Evolutionary conservation across 2,329 filamentous ascomycete species (phyloP).

Genomic region (Cladosporium oxysporum): DNA sequence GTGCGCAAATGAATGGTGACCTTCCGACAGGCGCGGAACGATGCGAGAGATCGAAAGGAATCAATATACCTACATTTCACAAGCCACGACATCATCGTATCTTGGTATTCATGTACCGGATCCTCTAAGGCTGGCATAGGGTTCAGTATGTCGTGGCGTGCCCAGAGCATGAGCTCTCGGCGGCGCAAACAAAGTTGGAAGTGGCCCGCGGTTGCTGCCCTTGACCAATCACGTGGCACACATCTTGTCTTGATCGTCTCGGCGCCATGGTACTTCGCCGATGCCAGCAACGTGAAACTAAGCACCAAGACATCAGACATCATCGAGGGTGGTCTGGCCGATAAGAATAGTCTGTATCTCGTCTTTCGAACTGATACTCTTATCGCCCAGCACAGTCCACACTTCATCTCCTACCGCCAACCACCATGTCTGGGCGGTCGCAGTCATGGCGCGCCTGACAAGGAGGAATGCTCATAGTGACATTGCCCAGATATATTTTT

Average conservation of each 20-base stretch:
- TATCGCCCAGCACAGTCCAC: background rate
- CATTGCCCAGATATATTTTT: no score
- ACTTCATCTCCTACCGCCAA: background rate
- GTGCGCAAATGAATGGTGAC: background rate
- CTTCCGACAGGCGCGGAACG: background rate
- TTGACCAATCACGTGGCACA: background rate
- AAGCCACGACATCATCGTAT: slow-evolving; percentile 12
- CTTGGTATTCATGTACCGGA: background rate
- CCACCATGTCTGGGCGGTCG: background rate
- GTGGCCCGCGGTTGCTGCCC: background rate
- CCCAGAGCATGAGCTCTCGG: slow-evolving; percentile 9
- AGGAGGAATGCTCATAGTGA: no score
- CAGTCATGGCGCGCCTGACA: background rate
- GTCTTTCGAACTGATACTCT: background rate
- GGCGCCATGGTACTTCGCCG: slow-evolving; percentile 6
- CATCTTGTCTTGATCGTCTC: background rate
- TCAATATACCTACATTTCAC: slow-evolving; percentile 4
- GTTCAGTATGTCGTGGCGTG: slow-evolving; percentile 9
- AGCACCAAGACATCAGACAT: slow-evolving; percentile 4
- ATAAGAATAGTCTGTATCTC: background rate
- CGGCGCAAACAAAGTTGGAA: slow-evolving; percentile 14
- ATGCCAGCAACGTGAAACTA: background rate
- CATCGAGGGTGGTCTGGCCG: background rate
- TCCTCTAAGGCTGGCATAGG: slow-evolving; percentile 9
- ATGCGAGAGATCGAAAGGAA: background rate